These are phyloP conservation scores for Nigrograna mackinnonii DNA, from an alignment of 2,329 filamentous ascomycete genomes.

Conservation along the genomic window DNA sequence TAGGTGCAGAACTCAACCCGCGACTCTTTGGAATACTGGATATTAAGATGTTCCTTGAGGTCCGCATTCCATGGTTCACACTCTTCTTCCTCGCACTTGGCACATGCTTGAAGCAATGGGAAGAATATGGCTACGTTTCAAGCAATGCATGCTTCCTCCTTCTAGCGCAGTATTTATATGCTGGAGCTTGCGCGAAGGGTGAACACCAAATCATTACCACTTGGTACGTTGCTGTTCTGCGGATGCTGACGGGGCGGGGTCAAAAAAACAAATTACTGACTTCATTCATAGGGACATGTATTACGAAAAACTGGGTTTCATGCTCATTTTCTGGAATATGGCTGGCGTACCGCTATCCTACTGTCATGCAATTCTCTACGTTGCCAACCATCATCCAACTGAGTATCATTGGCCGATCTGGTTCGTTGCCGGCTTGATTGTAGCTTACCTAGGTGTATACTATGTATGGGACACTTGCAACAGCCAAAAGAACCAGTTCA, in stretches of 20 bases:
- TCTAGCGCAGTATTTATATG: constrained; percentile 90
- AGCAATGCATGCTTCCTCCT: constrained; percentile 83
- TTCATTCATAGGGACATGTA: constrained; percentile 75
- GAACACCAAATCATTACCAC: constrained; percentile 89
- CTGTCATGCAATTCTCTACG: constrained; percentile 90
- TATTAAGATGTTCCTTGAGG: constrained; percentile 96
- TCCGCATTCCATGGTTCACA: constrained; percentile 90
- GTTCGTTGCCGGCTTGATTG: constrained; percentile 66
- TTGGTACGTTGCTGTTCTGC: constrained; percentile 66
- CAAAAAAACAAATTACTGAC: no score
- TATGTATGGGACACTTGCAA: constrained; percentile 93
- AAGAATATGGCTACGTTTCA: constrained; percentile 82
- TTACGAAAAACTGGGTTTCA: constrained; percentile 96
- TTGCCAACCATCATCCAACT: constrained; percentile 79
- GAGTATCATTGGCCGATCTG: constrained; percentile 77
- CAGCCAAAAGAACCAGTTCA: constrained; percentile 92
- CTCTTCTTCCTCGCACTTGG: constrained; percentile 78
- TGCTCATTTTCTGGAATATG: constrained; percentile 98
- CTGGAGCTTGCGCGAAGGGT: constrained; percentile 88
- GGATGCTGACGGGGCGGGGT: no score
- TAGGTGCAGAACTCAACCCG: constrained; percentile 86
- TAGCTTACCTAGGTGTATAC: constrained; percentile 80
- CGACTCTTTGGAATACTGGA: constrained; percentile 82
- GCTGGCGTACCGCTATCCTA: constrained; percentile 89
- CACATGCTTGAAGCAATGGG: constrained; percentile 80